Conservation (phyloP, 2,329 filamentous ascomycete genomes). For the Xylariaceae sp. region DNA sequence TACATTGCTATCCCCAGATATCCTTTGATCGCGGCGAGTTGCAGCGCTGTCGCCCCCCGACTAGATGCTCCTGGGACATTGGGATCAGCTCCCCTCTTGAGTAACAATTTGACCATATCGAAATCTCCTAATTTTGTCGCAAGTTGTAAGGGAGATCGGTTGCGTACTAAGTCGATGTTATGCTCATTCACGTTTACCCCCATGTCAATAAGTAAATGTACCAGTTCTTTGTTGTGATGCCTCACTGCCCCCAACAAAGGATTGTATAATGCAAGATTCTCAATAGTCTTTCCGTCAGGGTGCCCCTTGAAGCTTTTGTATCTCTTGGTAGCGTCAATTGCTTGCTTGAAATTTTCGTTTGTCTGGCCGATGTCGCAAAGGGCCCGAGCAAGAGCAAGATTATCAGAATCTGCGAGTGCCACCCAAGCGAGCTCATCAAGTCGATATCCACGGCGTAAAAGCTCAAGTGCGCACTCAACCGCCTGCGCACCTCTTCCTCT, state of each 20-base stretch:
- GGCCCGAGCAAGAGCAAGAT: background rate
- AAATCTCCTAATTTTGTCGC: background rate
- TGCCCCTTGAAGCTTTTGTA: background rate
- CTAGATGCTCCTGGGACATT: background rate
- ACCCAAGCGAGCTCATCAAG: background rate
- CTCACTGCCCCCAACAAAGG: background rate
- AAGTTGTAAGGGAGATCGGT: background rate
- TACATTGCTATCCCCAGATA: background rate
- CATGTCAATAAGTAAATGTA: background rate
- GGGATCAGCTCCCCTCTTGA: background rate
- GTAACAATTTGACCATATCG: background rate
- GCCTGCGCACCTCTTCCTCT: background rate
- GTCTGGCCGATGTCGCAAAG: background rate
- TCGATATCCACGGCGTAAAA: background rate
- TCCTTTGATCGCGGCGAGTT: background rate
- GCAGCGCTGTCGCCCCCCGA: background rate
- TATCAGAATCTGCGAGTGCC: background rate
- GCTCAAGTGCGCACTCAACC: background rate
- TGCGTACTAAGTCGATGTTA: background rate
- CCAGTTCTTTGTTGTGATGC: background rate
- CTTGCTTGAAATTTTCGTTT: background rate
- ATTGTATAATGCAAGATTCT: no score
- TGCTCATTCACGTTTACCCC: background rate
- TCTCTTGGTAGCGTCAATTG: no score
- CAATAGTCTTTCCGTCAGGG: no score